Percentiles rank a stretch among this genome's conserved stretches.
These are phyloP conservation scores for Neofusicoccum parvum DNA, from an alignment of 2,329 filamentous ascomycete genomes.

Conservation along the genomic window DNA sequence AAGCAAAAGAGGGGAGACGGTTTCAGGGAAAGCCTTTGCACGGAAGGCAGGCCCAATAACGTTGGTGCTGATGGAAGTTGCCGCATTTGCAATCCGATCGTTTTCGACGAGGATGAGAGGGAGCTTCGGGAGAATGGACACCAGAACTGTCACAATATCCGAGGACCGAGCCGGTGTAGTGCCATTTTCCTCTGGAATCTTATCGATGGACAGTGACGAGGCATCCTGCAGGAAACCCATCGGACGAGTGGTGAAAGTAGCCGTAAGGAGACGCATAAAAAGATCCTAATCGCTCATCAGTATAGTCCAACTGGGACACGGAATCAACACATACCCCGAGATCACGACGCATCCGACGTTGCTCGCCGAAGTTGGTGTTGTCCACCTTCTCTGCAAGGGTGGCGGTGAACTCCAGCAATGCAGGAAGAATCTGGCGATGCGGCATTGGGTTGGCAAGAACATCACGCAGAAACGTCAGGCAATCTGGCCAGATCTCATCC, in stretches of 20 bases:
- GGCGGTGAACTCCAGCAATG: conserved; percentile 83
- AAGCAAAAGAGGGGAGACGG: conserved; percentile 71
- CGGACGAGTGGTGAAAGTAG: conserved; percentile 90
- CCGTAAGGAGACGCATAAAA: conserved; percentile 82
- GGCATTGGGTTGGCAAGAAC: conserved; percentile 92
- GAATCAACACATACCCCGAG: conserved; percentile 67
- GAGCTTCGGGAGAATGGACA: conserved; percentile 76
- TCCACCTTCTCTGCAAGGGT: conserved; percentile 94
- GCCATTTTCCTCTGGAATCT: conserved; percentile 46
- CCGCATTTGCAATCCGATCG: conserved; percentile 78
- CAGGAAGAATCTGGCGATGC: conserved; percentile 85
- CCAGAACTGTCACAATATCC: conserved; percentile 79
- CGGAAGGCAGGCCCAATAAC: conserved; percentile 81
- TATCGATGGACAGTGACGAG: conserved; percentile 8
- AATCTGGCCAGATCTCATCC: conserved; percentile 97
- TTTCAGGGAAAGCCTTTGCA: conserved; percentile 84
- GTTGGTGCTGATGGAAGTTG: conserved; percentile 78
- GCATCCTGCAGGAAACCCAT: conserved; percentile 66
- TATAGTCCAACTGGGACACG: neutral
- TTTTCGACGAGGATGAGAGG: conserved; percentile 81
- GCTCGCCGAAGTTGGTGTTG: conserved; percentile 96
- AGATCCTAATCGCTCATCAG: conserved; percentile 65
- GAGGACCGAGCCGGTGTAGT: conserved; percentile 30
- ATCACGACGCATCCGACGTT: conserved; percentile 87
- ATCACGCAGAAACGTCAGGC: conserved; percentile 85